Conservation (phyloP, 164 flowering plant species). For the Chimonanthus praecox region DNA sequence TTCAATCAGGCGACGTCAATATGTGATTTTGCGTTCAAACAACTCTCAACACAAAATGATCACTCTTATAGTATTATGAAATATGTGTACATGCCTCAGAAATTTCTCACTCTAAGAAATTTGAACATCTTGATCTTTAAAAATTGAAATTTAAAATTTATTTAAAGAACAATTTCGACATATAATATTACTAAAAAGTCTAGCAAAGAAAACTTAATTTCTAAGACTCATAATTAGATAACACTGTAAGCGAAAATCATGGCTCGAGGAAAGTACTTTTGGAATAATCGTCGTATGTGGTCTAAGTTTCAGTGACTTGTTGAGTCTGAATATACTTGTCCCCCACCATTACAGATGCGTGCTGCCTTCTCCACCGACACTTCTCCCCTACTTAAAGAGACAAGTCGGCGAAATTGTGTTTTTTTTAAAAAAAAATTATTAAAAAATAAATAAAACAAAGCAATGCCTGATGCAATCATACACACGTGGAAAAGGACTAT, state of each 20-base stretch:
- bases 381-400: neutral
- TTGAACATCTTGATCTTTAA: too few relatives aligned
- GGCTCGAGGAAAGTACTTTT: neutral
- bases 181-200: too few relatives aligned
- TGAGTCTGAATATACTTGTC: slow-evolving; percentile 7
- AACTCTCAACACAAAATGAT: too few relatives aligned
- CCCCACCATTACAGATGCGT: neutral
- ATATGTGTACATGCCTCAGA: too few relatives aligned
- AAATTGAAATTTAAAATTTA: too few relatives aligned
- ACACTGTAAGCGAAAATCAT: slow-evolving; percentile 4
- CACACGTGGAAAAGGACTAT: slow-evolving; percentile 11
- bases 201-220: too few relatives aligned
- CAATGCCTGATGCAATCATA: neutral
- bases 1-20: too few relatives aligned
- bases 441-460: neutral
- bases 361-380: neutral
- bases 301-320: slow-evolving; percentile 3
- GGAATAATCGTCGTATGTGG: neutral
- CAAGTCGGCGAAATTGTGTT: neutral
- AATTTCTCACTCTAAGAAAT: too few relatives aligned
- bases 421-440: neutral
- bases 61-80: too few relatives aligned
- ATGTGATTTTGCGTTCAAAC: too few relatives aligned
- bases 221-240: too few relatives aligned
- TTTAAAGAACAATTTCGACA: too few relatives aligned